Evolutionary conservation across 2,329 filamentous ascomycete genomes (phyloP).

Genomic region (Talaromyces sp.): DNA sequence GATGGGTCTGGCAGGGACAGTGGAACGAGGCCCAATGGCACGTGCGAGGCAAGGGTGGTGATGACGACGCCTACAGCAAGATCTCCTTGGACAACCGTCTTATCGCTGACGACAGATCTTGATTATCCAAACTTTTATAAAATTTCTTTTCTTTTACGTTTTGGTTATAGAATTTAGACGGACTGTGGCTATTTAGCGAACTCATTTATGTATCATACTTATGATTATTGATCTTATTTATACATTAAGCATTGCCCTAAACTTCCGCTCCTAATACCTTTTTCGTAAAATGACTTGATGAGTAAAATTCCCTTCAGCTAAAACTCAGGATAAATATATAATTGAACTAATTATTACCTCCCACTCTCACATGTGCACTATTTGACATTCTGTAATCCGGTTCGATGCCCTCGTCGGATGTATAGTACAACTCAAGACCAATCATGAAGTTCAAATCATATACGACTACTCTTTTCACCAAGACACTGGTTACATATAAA

Average conservation of each 20-base stretch:
- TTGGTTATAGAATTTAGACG: not conserved
- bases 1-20: conserved; percentile 15
- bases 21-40: conserved; percentile 2
- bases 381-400: not conserved
- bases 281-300: too few relatives aligned
- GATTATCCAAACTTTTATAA: not conserved
- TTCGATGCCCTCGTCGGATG: not conserved
- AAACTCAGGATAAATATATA: not conserved
- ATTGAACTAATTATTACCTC: not conserved
- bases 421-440: not conserved
- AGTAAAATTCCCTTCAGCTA: not conserved
- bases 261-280: too few relatives aligned
- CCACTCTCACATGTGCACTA: not conserved
- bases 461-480: not conserved
- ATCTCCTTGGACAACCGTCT: not conserved
- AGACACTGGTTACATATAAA: not conserved
- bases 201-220: not conserved
- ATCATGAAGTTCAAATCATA: not conserved
- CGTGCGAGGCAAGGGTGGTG: not conserved
- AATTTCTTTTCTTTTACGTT: not conserved
- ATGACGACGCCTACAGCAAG: not conserved
- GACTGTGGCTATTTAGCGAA: not conserved
- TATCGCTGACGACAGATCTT: not conserved
- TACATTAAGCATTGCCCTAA: not conserved
- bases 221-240: not conserved